A percentile compares a stretch with the other conserved stretches of the same genome.
Evolutionary conservation across 495 filamentous ascomycete genomes (phyloP).

Genomic region (Hyaloscypha hepaticicola): DNA sequence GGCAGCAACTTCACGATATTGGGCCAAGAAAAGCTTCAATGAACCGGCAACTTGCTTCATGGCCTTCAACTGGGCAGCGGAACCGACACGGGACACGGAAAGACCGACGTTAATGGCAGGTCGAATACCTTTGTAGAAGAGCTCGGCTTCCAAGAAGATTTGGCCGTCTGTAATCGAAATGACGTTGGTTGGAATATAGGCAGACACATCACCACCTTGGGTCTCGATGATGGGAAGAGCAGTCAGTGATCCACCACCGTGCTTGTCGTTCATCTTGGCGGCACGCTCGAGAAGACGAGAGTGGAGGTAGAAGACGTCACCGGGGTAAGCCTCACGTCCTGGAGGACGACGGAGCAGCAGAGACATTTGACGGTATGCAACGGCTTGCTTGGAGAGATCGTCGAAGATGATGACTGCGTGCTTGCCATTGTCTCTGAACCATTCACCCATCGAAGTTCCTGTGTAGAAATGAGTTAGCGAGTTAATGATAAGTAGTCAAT

Average conservation of each 20-base stretch:
- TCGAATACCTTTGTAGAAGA: slow-evolving; percentile 99
- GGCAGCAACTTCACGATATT: slow-evolving; percentile 99
- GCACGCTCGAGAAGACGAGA: slow-evolving; percentile 99
- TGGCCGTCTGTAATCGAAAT: slow-evolving; percentile 99
- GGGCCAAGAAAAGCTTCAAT: slow-evolving; percentile 99
- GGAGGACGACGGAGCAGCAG: slow-evolving; percentile 98
- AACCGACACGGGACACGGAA: slow-evolving; percentile 99
- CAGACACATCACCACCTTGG: slow-evolving; percentile 99
- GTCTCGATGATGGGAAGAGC: slow-evolving; percentile 99
- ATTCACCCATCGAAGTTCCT: slow-evolving; percentile 71
- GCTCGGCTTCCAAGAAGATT: slow-evolving; percentile 99
- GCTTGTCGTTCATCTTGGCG: slow-evolving; percentile 98
- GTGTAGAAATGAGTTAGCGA: slow-evolving; percentile 8
- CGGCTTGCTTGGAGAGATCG: slow-evolving; percentile 98
- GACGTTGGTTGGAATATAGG: slow-evolving; percentile 99
- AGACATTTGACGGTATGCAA: slow-evolving; percentile 99
- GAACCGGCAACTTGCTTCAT: slow-evolving; percentile 99
- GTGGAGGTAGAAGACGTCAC: slow-evolving; percentile 99
- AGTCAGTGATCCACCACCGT: slow-evolving; percentile 94
- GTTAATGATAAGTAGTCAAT: not conserved
- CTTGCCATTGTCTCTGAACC: slow-evolving; percentile 88
- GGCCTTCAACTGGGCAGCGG: slow-evolving; percentile 98
- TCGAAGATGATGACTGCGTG: slow-evolving; percentile 94
- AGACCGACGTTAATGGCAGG: slow-evolving; percentile 99
- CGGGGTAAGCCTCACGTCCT: slow-evolving; percentile 99